phyloP scores from a whole-genome alignment of 768 basidiomycete genomes.

The Boletellus ananas region DNA sequence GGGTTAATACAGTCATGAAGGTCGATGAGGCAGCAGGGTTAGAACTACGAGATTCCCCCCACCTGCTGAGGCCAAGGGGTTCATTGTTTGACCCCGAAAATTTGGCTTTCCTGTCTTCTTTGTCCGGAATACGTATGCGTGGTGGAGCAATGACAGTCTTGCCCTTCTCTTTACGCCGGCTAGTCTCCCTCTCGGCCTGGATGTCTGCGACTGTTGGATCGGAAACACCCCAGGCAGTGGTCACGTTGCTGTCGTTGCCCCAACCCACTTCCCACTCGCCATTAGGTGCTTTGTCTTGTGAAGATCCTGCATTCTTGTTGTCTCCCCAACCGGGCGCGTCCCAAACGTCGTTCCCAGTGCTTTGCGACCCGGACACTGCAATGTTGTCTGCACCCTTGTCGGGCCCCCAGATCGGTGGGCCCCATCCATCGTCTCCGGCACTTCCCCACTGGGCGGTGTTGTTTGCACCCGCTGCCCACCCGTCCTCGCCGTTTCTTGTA shows the following conservation, averaged over 20 bases:
- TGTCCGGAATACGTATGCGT: slow-evolving; percentile 22
- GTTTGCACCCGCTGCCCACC: slow-evolving; percentile 4
- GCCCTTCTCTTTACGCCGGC: slow-evolving; percentile 7
- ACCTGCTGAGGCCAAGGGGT: slow-evolving; percentile 13
- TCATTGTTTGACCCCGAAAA: slow-evolving; percentile 25
- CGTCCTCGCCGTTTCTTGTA: neutral
- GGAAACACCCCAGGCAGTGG: slow-evolving; percentile 3
- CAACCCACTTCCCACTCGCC: slow-evolving; percentile 7
- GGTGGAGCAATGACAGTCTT: slow-evolving; percentile 21
- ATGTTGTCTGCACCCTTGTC: neutral
- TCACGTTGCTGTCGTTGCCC: slow-evolving; percentile 1
- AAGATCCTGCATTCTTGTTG: neutral
- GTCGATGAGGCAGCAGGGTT: slow-evolving; percentile 5
- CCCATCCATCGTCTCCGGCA: neutral
- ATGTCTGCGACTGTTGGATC: slow-evolving; percentile 10
- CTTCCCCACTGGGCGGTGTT: slow-evolving; percentile 1
- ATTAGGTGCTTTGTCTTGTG: neutral
- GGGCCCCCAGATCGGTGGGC: neutral
- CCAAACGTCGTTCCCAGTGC: neutral
- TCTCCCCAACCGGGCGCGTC: slow-evolving; percentile 2
- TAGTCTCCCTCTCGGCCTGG: neutral
- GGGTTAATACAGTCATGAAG: slow-evolving; percentile 10
- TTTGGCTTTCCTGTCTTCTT: slow-evolving; percentile 11
- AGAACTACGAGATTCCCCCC: slow-evolving; percentile 10
- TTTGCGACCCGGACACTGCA: neutral